Conservation (phyloP, 2,329 filamentous ascomycete species). For the Sphaerulina populicola region DNA sequence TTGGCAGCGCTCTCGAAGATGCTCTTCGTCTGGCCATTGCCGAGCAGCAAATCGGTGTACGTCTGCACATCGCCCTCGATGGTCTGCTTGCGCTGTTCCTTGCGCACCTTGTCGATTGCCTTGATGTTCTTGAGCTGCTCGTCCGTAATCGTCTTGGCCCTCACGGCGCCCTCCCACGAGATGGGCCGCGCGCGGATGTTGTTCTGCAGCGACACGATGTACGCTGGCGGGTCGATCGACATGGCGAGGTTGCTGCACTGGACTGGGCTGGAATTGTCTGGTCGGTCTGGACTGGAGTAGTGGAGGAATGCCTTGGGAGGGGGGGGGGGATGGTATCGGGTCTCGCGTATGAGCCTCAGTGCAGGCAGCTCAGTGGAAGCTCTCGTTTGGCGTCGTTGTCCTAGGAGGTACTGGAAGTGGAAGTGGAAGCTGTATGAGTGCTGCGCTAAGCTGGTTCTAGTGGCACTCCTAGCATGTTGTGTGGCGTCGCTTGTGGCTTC, state of each 20-base stretch:
- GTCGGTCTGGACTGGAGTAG: not conserved
- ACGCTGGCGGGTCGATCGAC: slow-evolving; percentile 87
- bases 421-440: not conserved
- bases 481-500: not conserved
- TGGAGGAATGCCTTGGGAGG: not conserved
- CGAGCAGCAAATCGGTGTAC: slow-evolving; percentile 73
- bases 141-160: slow-evolving; percentile 87
- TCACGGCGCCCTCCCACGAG: slow-evolving; percentile 93
- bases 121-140: slow-evolving; percentile 92
- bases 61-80: slow-evolving; percentile 72
- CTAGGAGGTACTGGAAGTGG: too few relatives aligned
- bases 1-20: slow-evolving; percentile 80
- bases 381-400: not conserved
- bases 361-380: not conserved
- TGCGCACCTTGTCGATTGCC: slow-evolving; percentile 90
- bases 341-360: too few relatives aligned
- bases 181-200: slow-evolving; percentile 95
- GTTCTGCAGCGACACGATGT: slow-evolving; percentile 81
- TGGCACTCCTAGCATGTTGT: not conserved
- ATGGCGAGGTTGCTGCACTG: slow-evolving; percentile 42
- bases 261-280: not conserved
- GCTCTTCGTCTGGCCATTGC: slow-evolving; percentile 53
- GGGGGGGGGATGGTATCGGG: too few relatives aligned
- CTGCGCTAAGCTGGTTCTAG: too few relatives aligned
- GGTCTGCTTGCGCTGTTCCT: slow-evolving; percentile 75